Conservation (phyloP, 2,329 filamentous ascomycete species). For the Talaromyces rugulosus region DNA sequence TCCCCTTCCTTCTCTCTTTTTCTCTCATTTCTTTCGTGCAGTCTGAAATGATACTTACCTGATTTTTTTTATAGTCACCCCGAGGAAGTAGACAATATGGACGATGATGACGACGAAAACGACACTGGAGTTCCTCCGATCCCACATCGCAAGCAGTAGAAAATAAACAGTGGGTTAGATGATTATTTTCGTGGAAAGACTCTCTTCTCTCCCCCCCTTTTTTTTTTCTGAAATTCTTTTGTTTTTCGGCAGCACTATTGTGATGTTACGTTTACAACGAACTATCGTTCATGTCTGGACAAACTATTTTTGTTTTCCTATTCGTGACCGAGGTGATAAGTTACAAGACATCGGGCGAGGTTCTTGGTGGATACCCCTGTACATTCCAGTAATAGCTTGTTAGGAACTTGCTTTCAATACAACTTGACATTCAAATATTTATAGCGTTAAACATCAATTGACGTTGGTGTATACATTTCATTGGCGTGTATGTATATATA, state of each 20-base stretch:
- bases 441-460: not conserved
- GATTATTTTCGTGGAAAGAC: not conserved
- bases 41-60: not conserved
- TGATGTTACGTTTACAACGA: not conserved
- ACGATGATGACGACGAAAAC: conserved; percentile 35
- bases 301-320: not conserved
- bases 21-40: not conserved
- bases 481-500: not conserved
- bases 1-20: not conserved
- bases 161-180: not conserved
- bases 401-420: not conserved
- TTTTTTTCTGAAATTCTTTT: not conserved
- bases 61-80: conserved; percentile 48
- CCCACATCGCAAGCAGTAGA: not conserved
- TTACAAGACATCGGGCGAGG: not conserved
- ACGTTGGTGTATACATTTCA: not conserved
- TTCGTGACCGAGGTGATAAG: conserved; percentile 1
- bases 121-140: conserved; percentile 25
- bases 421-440: not conserved
- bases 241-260: not conserved
- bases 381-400: conserved; percentile 5
- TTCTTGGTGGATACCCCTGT: conserved; percentile 12
- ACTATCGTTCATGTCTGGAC: not conserved
- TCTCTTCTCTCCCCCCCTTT: not conserved
- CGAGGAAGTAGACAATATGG: conserved; percentile 60